Evolutionary conservation across 2,329 filamentous ascomycete genomes (phyloP), one percentile per base, ranked within the genome.

Genomic region (Alternaria infectoria): DNA sequence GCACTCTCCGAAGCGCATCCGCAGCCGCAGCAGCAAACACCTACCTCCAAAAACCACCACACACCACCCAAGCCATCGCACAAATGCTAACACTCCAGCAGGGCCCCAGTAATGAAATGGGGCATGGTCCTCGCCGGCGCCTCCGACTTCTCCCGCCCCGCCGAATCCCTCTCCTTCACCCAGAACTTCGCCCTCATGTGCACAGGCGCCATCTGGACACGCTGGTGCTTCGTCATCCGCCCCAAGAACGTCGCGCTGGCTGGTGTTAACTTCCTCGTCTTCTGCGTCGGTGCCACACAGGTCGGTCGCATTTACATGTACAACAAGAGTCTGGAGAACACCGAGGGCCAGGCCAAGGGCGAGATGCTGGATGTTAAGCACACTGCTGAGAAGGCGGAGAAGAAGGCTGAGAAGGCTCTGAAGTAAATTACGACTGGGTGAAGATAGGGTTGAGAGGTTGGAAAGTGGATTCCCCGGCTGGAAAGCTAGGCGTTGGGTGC

Each of bases 191-290:
- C 96, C 63, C 88, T 99, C 72, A 96, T 93, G 78, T 90, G 90
- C 74, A 99, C 96, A 10, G 96, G 96, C 71, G 83, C 91, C 69
- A 99, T 99, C 87, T 99, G 96, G 96, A 99, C 96, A 49, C 89
- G 96, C 71, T 99, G 96, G 96, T 99, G 96, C 86, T 87, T 98
- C 79, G 91, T 99, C 81, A 99, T 99, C 83, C 93, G 90, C 82
- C 96, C 96, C 61, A 90, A 89, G 83, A 99, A 99, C 86, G 84
- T 93, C 77, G 91, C 97, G 65, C 90, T 99, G 63, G 96, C 96
- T 65, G 90, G 93, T 59, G 96, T 98, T 79, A 99, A 99, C 88
- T 97, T 97, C 88, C 96, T 97, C 87, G 91, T 99, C 74, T 95
- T 92, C 75, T 84, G 91, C 70, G 94, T 97, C 67, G 96, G 96